phyloP scores from a whole-genome alignment of 169 alveolate genomes.

The Eimeria maxima region DNA sequence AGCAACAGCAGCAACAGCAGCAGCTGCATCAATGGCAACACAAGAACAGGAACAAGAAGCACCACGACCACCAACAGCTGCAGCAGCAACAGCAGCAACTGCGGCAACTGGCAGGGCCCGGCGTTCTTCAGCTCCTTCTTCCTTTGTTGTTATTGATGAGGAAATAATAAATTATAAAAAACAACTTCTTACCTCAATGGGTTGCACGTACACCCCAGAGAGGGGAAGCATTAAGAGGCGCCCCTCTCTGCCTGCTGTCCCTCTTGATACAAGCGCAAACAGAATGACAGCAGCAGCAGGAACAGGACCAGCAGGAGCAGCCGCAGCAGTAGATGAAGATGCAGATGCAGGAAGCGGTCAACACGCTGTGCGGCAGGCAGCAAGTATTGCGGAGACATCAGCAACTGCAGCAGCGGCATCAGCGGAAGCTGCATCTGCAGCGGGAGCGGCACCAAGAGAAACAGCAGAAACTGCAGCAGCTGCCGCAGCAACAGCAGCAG shows the following conservation, averaged over 20 bases:
- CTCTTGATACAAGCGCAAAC: too few species aligned
- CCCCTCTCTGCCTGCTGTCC: too few species aligned
- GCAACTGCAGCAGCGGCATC: slow-evolving; percentile 31
- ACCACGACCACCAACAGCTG: slow-evolving; percentile 13
- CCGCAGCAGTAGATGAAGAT: not conserved
- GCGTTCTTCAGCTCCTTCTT: not conserved
- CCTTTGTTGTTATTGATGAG: too few species aligned
- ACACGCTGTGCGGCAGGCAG: not conserved
- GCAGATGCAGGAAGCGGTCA: not conserved
- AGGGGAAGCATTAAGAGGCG: too few species aligned
- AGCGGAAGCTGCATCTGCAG: slow-evolving; percentile 16
- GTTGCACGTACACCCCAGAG: slow-evolving; percentile 11
- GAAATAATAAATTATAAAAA: too few species aligned
- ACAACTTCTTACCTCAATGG: not conserved
- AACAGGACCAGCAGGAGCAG: not conserved
- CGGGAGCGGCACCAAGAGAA: slow-evolving; percentile 15
- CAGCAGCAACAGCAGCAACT: slow-evolving; percentile 1
- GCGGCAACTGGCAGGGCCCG: not conserved
- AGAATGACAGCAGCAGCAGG: not conserved
- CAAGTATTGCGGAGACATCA: not conserved
- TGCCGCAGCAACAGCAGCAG: slow-evolving; percentile 13
- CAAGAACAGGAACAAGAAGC: not conserved
- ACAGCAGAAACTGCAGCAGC: not conserved
- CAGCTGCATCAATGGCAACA: slow-evolving; percentile 10
- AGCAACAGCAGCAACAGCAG: not conserved